A percentile compares a stretch with the other conserved stretches of the same genome.
Conservation (phyloP, 305 asterid species). For the Lippia alba region DNA sequence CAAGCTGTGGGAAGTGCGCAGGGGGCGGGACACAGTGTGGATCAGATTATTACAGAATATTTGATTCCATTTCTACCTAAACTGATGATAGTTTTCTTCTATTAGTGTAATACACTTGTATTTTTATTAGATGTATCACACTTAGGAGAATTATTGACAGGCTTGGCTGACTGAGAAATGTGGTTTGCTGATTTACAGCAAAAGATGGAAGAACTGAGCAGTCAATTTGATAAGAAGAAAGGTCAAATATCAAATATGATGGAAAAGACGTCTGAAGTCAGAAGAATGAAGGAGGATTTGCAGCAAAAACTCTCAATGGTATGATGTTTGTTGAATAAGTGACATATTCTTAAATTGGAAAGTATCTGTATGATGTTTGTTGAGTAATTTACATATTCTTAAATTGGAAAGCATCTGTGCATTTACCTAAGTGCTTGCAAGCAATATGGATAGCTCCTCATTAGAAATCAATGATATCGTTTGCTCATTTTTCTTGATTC, state of each 20-base stretch:
- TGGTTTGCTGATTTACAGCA: constrained; percentile 55
- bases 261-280: constrained; percentile 76
- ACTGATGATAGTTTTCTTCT: not conserved
- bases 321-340: constrained; percentile 34
- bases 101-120: not conserved
- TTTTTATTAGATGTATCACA: not conserved
- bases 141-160: constrained; percentile 19
- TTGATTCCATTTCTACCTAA: not conserved
- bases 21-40: not conserved
- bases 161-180: constrained; percentile 31
- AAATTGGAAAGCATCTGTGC: constrained; percentile 9
- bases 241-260: constrained; percentile 56
- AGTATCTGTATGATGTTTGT: constrained; percentile 35
- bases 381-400: constrained; percentile 21
- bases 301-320: constrained; percentile 66
- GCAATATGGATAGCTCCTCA: constrained; percentile 15
- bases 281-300: constrained; percentile 71
- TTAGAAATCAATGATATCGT: constrained; percentile 21
- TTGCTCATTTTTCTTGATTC: constrained; percentile 30
- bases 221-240: constrained; percentile 64
- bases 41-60: not conserved
- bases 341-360: constrained; percentile 20
- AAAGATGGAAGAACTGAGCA: constrained; percentile 62
- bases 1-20: not conserved
- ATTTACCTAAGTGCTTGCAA: constrained; percentile 25